Percentiles rank a stretch among this genome's conserved stretches.
phyloP scores from a whole-genome alignment of 1,139 yeast genomes.

The Suhomyces bokatorum region DNA sequence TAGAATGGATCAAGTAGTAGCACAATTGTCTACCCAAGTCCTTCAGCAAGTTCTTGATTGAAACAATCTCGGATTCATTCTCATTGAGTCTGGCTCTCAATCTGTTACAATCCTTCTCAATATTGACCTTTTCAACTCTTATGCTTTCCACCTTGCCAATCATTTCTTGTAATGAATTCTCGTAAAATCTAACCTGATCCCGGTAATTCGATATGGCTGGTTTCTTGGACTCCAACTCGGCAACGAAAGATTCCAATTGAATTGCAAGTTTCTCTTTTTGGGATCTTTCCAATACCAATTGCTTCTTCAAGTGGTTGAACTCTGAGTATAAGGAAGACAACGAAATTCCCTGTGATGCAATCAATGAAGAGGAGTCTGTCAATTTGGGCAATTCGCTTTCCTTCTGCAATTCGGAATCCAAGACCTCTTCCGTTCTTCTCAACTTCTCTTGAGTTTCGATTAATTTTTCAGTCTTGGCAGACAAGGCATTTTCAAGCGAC shows the following conservation, averaged over 20 bases:
- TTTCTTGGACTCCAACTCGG: slow-evolving; percentile 76
- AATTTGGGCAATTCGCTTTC: slow-evolving; percentile 44
- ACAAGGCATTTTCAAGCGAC: slow-evolving; percentile 24
- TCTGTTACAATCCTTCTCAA: slow-evolving; percentile 37
- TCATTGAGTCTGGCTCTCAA: slow-evolving; percentile 38
- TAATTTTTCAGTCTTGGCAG: slow-evolving; percentile 35
- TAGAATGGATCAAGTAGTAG: slow-evolving; percentile 65
- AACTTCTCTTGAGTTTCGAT: slow-evolving; percentile 38
- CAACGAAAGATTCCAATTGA: slow-evolving; percentile 69
- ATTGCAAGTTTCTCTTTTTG: slow-evolving; percentile 69
- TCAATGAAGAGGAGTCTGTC: slow-evolving; percentile 38
- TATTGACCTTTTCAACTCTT: slow-evolving; percentile 43
- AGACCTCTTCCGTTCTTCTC: slow-evolving; percentile 42
- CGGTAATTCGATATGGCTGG: slow-evolving; percentile 74
- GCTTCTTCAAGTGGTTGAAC: slow-evolving; percentile 62
- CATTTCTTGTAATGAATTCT: slow-evolving; percentile 41
- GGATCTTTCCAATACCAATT: slow-evolving; percentile 66
- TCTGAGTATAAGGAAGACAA: slow-evolving; percentile 71
- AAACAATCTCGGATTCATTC: slow-evolving; percentile 41
- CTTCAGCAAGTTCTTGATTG: slow-evolving; percentile 55
- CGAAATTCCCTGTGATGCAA: slow-evolving; percentile 60
- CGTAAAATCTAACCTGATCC: slow-evolving; percentile 51
- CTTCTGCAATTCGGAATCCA: slow-evolving; percentile 42
- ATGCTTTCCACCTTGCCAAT: slow-evolving; percentile 39
- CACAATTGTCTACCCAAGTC: slow-evolving; percentile 85